Conservation (phyloP, 495 filamentous ascomycete species). For the Penicillium maclennaniae region DNA sequence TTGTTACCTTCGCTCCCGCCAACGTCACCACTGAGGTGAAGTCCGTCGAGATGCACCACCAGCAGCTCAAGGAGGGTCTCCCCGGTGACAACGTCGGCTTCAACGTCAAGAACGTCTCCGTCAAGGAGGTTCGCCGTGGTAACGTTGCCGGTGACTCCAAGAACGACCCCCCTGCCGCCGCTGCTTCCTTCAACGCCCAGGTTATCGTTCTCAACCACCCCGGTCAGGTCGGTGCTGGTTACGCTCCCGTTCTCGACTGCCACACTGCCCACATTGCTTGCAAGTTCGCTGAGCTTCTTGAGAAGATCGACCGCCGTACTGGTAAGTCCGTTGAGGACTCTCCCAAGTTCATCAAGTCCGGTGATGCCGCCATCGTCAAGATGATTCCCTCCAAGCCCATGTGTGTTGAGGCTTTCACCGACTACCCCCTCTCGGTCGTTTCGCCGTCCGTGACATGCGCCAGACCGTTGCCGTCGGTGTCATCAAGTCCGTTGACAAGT, state of each 20-base stretch:
- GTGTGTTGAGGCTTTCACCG: slow-evolving; percentile 99
- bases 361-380: slow-evolving; percentile 99
- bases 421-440: slow-evolving; percentile 98
- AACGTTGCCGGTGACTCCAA: slow-evolving; percentile 99
- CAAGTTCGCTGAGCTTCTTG: slow-evolving; percentile 97
- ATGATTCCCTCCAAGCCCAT: slow-evolving; percentile 99
- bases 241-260: slow-evolving; percentile 98
- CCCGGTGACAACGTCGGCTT: slow-evolving; percentile 99
- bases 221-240: slow-evolving; percentile 97
- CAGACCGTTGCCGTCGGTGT: slow-evolving; percentile 98
- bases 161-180: slow-evolving; percentile 91
- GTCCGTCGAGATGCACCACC: slow-evolving; percentile 99
- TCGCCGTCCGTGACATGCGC: slow-evolving; percentile 89
- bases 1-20: slow-evolving; percentile 82
- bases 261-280: slow-evolving; percentile 99
- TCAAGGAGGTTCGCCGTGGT: slow-evolving; percentile 99
- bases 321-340: slow-evolving; percentile 88
- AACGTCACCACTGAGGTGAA: slow-evolving; percentile 99
- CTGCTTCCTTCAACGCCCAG: slow-evolving; percentile 96
- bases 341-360: slow-evolving; percentile 99
- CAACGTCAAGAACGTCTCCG: slow-evolving; percentile 99
- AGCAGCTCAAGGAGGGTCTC: slow-evolving; percentile 93
- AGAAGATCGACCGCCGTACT: slow-evolving; percentile 99
- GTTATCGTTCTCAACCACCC: slow-evolving; percentile 99
- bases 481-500: slow-evolving; percentile 84